Conservation (phyloP, 2,329 filamentous ascomycete genomes). For the Alternaria incomplexa region DNA sequence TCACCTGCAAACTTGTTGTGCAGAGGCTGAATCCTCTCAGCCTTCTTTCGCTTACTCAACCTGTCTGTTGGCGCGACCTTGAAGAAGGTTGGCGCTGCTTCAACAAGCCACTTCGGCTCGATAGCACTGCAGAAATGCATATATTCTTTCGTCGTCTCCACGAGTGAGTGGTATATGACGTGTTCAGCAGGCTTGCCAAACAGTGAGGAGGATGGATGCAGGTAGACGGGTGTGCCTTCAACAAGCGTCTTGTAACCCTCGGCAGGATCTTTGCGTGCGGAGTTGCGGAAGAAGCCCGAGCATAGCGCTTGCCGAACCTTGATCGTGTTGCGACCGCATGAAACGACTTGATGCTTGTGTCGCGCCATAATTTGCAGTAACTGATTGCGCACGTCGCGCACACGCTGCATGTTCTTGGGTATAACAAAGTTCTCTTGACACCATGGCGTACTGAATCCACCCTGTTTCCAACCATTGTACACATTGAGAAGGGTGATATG, state of each 20-base stretch:
- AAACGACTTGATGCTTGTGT: conserved; percentile 81
- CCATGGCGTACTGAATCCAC: conserved; percentile 83
- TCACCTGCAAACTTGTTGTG: conserved; percentile 92
- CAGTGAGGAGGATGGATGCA: conserved; percentile 88
- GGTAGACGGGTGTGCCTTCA: conserved; percentile 91
- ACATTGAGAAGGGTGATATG: conserved; percentile 95
- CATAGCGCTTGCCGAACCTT: conserved; percentile 89
- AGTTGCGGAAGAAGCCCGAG: conserved; percentile 93
- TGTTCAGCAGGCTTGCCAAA: conserved; percentile 97
- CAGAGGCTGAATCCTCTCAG: conserved; percentile 91
- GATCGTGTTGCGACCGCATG: conserved; percentile 85
- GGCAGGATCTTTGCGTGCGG: conserved; percentile 90
- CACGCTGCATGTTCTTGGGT: conserved; percentile 83
- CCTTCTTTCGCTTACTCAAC: conserved; percentile 89
- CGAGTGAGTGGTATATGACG: conserved; percentile 90
- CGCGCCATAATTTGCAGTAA: conserved; percentile 92
- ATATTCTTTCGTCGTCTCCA: conserved; percentile 95
- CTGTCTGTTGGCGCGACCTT: conserved; percentile 89
- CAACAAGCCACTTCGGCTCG: conserved; percentile 92
- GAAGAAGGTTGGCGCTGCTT: conserved; percentile 98
- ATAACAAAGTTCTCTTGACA: conserved; percentile 99
- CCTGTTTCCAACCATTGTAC: conserved; percentile 94
- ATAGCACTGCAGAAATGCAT: conserved; percentile 95
- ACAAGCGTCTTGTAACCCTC: conserved; percentile 98
- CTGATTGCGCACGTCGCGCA: conserved; percentile 91